These are phyloP conservation scores for Asterophora parasitica DNA, from an alignment of 768 basidiomycete genomes.

Conservation along the genomic window DNA sequence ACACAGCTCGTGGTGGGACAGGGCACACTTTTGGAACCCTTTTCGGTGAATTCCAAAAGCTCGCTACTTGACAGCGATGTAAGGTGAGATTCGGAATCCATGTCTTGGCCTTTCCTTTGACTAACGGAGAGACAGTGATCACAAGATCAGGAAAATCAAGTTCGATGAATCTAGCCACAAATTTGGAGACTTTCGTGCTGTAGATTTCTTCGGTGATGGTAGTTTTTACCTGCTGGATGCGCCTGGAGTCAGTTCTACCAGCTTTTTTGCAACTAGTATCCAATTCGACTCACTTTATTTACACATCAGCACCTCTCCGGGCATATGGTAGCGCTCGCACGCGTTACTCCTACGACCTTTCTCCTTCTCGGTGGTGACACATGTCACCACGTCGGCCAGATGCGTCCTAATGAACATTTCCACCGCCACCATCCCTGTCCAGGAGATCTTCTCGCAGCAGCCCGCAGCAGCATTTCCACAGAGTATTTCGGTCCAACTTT, in stretches of 20 bases:
- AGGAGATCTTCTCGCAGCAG: background rate
- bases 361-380: background rate
- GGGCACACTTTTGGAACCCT: background rate
- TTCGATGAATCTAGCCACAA: background rate
- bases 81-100: background rate
- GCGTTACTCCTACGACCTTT: background rate
- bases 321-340: slow-evolving; percentile 2
- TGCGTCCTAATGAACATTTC: background rate
- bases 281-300: background rate
- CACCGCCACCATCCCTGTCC: slow-evolving; percentile 3
- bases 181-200: slow-evolving; percentile 3
- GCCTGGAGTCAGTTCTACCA: background rate
- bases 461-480: background rate
- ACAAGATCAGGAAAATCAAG: background rate
- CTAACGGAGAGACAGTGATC: background rate
- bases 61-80: slow-evolving; percentile 1
- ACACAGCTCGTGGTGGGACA: slow-evolving; percentile 2
- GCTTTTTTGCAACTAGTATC: background rate
- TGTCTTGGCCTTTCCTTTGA: background rate
- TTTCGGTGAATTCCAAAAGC: background rate
- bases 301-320: slow-evolving; percentile 2
- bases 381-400: background rate
- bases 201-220: slow-evolving; percentile 2
- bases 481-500: background rate
- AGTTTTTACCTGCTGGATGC: slow-evolving; percentile 4